Percentiles rank a stretch among this genome's conserved stretches.
Evolutionary conservation across 495 filamentous ascomycete species (phyloP).

Genomic region (Daldinia grandis): DNA sequence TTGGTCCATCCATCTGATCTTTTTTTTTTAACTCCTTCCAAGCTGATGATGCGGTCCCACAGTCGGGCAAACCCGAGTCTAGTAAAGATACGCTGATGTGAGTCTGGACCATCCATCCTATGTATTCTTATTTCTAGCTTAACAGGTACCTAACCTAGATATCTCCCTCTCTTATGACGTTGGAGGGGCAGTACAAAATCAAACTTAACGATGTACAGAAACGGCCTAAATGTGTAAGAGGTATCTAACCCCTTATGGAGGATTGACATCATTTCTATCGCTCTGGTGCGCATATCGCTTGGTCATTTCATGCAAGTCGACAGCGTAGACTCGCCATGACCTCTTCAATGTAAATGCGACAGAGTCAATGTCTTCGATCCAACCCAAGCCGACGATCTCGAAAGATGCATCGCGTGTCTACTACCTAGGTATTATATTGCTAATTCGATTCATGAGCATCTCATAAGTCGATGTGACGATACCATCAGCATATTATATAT

Average conservation of each 20-base stretch:
- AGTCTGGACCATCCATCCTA: not conserved
- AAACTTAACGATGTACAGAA: not conserved
- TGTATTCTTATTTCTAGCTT: not conserved
- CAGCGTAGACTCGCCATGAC: conserved; percentile 1
- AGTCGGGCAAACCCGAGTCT: conserved; percentile 8
- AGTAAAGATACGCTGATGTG: not conserved
- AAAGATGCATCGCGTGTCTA: not conserved
- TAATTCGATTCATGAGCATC: not conserved
- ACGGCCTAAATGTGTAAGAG: not conserved
- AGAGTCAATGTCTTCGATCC: conserved; percentile 5
- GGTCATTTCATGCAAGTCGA: conserved; percentile 35
- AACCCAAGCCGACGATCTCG: not conserved
- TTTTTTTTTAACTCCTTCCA: conserved; percentile 12
- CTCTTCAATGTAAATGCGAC: conserved; percentile 26
- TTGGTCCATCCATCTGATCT: conserved; percentile 27
- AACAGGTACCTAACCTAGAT: no score
- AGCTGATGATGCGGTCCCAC: not conserved
- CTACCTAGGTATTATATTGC: not conserved
- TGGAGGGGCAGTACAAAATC: not conserved
- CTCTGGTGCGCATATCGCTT: conserved; percentile 25
- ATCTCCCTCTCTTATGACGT: conserved; percentile 4
- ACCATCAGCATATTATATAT: not conserved
- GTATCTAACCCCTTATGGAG: conserved; percentile 25
- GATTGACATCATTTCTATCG: conserved; percentile 38
- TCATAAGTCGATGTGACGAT: not conserved